A percentile compares a stretch with the other conserved stretches of the same genome.
Evolutionary conservation across 2,329 filamentous ascomycete species (phyloP).

Genomic region (Nemania diffusa): DNA sequence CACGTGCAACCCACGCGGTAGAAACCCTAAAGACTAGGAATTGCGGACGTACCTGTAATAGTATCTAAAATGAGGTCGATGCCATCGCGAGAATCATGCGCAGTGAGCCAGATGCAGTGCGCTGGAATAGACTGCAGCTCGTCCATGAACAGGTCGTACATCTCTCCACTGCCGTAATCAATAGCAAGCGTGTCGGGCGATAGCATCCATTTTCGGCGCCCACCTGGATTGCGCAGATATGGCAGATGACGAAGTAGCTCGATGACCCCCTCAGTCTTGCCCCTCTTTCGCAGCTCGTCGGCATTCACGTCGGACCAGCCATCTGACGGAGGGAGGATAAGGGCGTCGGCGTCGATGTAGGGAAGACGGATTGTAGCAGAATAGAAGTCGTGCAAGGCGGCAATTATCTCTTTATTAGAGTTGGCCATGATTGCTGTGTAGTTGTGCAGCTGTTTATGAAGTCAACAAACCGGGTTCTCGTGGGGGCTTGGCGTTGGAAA

Average conservation of each 20-base stretch:
- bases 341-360: background rate
- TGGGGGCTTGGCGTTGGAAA: too few relatives aligned
- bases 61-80: background rate
- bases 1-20: background rate
- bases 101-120: conserved; percentile 2
- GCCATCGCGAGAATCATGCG: background rate
- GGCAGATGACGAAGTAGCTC: background rate
- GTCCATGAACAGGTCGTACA: background rate
- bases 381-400: background rate
- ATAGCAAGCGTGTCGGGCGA: conserved; percentile 2
- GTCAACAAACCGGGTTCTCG: too few relatives aligned
- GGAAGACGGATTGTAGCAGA: background rate
- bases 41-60: background rate
- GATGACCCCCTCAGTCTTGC: conserved; percentile 3
- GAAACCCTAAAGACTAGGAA: background rate
- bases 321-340: background rate
- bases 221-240: background rate
- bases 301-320: background rate
- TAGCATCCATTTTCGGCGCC: background rate
- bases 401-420: background rate
- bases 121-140: conserved; percentile 2
- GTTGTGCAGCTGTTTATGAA: background rate
- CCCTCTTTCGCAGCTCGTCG: conserved; percentile 2
- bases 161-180: background rate
- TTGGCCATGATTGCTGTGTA: background rate